Evolutionary conservation across 768 basidiomycete genomes (phyloP).

Genomic region (Brasilioporus rufonigricans): DNA sequence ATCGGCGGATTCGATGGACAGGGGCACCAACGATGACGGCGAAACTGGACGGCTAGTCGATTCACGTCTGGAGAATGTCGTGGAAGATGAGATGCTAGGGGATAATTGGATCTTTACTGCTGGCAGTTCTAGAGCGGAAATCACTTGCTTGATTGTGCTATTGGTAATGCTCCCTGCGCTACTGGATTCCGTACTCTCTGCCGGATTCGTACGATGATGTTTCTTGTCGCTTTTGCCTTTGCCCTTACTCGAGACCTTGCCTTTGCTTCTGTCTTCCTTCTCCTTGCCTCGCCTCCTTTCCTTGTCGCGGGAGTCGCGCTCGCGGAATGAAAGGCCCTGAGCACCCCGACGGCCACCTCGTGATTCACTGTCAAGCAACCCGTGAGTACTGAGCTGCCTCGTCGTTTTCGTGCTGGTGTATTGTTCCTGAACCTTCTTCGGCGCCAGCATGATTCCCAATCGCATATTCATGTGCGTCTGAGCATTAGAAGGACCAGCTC

Average conservation of each 20-base stretch:
- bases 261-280: slow-evolving; percentile 20
- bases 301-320: slow-evolving; percentile 26
- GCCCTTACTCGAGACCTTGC: slow-evolving; percentile 29
- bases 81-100: slow-evolving; percentile 20
- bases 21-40: slow-evolving; percentile 10
- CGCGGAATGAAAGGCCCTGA: slow-evolving; percentile 15
- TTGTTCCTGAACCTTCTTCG: slow-evolving; percentile 73
- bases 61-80: slow-evolving; percentile 1
- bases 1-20: slow-evolving; percentile 7
- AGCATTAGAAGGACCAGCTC: slow-evolving; percentile 9
- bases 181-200: slow-evolving; percentile 34
- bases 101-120: slow-evolving; percentile 14
- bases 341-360: slow-evolving; percentile 17
- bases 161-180: slow-evolving; percentile 27
- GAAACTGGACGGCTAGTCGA: slow-evolving; percentile 23
- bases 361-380: slow-evolving; percentile 51
- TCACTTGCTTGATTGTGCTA: slow-evolving; percentile 3
- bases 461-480: slow-evolving; percentile 29
- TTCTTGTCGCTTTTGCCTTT: slow-evolving; percentile 31
- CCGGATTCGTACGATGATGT: slow-evolving; percentile 20
- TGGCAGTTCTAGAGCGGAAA: slow-evolving; percentile 9
- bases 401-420: slow-evolving; percentile 77
- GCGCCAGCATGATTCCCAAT: slow-evolving; percentile 58
- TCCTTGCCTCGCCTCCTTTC: slow-evolving; percentile 16
- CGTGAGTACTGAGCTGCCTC: slow-evolving; percentile 63